Base-by-base conservation (phyloP, 2,329 filamentous ascomycete genomes). In the Fusarium paranaense region DNA sequence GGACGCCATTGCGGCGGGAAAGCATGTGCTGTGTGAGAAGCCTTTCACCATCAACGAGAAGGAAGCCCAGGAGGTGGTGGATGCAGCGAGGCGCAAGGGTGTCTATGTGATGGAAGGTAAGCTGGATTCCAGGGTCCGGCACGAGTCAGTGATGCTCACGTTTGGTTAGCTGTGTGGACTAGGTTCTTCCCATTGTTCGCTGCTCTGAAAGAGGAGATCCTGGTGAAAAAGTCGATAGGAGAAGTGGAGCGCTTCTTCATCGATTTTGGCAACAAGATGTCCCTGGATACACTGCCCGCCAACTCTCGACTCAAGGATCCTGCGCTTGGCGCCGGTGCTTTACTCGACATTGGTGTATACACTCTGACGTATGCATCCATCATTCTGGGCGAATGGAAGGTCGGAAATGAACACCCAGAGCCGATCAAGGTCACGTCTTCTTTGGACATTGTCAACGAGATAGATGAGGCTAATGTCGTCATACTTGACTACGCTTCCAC, bases 11-110 rank as follows among this genome's bases (percentile, higher is more conserved):
- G 77, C 71, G 1, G 80, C 80, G 1, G 84, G 85, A 0, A 87
- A 87, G 71, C 80, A 86, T 50, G 79, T 86, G 0, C 78, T 87
- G 0, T 87, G 85, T 64, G 85, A 87, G 70, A 87, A 87, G 73
- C 77, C 85, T 0, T 86, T 87, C 62, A 80, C 83, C 4, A 61
- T 72, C 2, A 72, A 60, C 5, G 64, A 61, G 4, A 72, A 69
- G 1, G 69, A 72, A 5, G 56, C 69, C 2, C 42, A 35, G 4
- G 69, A 69, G 7, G 50, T 71, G 11, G 47, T 61, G 14, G 59
- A 64, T 11, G 69, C 69, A 6, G 69, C 69, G 4, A 71, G 42
- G 1, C 11, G 40, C 3, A 71, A 69, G 20, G 38, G 59, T 0
- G 64, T 71, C 14, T 72, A 69, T 30, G 59, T 69, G 1, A 71